Evolutionary conservation across 805 yeast genomes (phyloP).

Genomic region (Debaryomyces hansenii): DNA sequence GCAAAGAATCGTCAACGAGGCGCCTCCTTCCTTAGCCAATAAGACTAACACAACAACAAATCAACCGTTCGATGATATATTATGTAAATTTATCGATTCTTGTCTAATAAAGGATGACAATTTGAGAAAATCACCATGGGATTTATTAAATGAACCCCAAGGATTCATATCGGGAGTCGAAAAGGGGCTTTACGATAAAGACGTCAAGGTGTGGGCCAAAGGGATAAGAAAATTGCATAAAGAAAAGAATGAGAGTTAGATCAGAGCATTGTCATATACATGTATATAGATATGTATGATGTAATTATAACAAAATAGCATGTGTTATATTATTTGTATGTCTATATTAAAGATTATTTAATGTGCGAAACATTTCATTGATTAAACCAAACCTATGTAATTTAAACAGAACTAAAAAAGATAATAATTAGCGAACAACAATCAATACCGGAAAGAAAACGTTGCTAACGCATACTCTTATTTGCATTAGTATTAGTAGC

Average conservation of each 20-base stretch:
- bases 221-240: constrained; percentile 33
- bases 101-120: constrained; percentile 72
- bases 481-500: too few species aligned
- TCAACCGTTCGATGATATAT: constrained; percentile 38
- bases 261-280: neutral
- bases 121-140: constrained; percentile 71
- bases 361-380: too few species aligned
- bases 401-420: too few species aligned
- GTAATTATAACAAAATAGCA: too few species aligned
- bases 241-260: constrained; percentile 15
- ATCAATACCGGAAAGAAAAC: too few species aligned
- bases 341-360: too few species aligned
- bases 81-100: constrained; percentile 68
- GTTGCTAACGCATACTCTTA: too few species aligned
- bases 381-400: too few species aligned
- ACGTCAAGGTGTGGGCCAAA: constrained; percentile 43
- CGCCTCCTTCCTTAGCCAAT: constrained; percentile 66
- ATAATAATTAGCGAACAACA: too few species aligned
- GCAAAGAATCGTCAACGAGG: constrained; percentile 92
- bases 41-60: constrained; percentile 29
- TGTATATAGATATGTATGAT: too few species aligned
- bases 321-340: too few species aligned
- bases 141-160: constrained; percentile 46
- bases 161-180: constrained; percentile 32
- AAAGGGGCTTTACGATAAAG: constrained; percentile 33